Conservation (phyloP, 2,329 filamentous ascomycete species). For the Paraphoma chrysanthemicola region DNA sequence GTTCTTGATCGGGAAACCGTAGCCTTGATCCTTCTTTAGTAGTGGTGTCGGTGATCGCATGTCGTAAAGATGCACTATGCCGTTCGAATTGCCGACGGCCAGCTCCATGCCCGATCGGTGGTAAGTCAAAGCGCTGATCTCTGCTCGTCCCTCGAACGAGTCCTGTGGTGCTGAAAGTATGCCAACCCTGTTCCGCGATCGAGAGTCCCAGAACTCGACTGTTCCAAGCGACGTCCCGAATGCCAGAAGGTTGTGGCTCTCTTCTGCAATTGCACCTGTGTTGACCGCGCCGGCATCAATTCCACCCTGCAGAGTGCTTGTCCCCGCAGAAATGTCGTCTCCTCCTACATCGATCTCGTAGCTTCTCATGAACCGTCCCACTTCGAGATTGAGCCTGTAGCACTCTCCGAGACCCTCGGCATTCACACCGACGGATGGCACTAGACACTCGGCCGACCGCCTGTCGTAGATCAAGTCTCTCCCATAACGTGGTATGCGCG, state of each 20-base stretch:
- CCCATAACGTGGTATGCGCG: constrained; percentile 91
- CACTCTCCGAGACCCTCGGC: constrained; percentile 88
- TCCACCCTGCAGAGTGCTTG: constrained; percentile 82
- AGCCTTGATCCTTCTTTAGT: constrained; percentile 93
- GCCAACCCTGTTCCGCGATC: constrained; percentile 81
- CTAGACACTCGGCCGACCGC: constrained; percentile 80
- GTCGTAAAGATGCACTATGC: constrained; percentile 90
- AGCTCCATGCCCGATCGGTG: constrained; percentile 82
- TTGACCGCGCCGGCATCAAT: constrained; percentile 88
- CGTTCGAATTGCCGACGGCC: constrained; percentile 85
- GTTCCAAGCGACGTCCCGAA: constrained; percentile 96
- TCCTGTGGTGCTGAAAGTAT: constrained; percentile 67
- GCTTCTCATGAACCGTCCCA: constrained; percentile 91
- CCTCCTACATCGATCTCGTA: constrained; percentile 90
- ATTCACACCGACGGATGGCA: constrained; percentile 88
- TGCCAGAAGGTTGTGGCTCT: constrained; percentile 86
- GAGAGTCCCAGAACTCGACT: constrained; percentile 94
- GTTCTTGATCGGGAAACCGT: constrained; percentile 90
- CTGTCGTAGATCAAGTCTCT: constrained; percentile 87
- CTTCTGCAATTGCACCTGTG: constrained; percentile 82
- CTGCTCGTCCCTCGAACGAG: constrained; percentile 54
- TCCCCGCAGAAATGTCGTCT: constrained; percentile 75
- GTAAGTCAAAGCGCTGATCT: constrained; percentile 89
- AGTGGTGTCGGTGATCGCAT: constrained; percentile 85
- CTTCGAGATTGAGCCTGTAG: constrained; percentile 88